These are phyloP conservation scores for Cytospora leucostoma DNA, from an alignment of 2,329 filamentous ascomycete genomes.

Conservation along the genomic window DNA sequence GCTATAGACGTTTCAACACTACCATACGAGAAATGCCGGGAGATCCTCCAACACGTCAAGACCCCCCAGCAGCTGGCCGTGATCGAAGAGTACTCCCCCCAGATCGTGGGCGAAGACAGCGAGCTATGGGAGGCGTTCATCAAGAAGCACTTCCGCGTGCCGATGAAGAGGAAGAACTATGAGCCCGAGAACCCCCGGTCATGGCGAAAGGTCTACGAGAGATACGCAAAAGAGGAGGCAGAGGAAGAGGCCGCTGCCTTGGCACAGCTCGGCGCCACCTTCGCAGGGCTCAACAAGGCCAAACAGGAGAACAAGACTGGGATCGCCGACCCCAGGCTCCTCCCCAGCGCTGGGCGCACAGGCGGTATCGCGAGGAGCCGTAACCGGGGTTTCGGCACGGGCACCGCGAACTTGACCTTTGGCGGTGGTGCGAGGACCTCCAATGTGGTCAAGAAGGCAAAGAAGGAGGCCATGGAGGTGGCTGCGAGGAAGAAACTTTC, in stretches of 20 bases:
- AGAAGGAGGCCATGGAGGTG: conserved; percentile 58
- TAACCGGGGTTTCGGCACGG: conserved; percentile 22
- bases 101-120: conserved; percentile 67
- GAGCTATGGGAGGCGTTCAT: conserved; percentile 83
- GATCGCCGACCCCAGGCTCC: conserved; percentile 53
- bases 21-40: conserved; percentile 61
- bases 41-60: conserved; percentile 71
- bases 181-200: conserved; percentile 65
- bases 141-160: conserved; percentile 70
- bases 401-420: conserved; percentile 16
- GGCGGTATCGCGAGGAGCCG: conserved; percentile 26
- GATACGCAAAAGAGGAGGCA: conserved; percentile 63
- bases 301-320: conserved; percentile 59
- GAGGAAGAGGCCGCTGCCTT: conserved; percentile 59
- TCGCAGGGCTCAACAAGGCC: conserved; percentile 59
- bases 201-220: conserved; percentile 78
- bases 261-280: conserved; percentile 56
- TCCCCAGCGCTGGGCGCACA: conserved; percentile 42
- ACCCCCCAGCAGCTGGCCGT: conserved; percentile 72
- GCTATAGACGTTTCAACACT: conserved; percentile 14
- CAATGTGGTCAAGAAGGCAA: conserved; percentile 57
- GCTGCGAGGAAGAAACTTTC: conserved; percentile 48
- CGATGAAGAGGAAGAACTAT: conserved; percentile 61
- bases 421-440: conserved; percentile 34
- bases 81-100: conserved; percentile 75